Base-by-base conservation (phyloP, 2,329 filamentous ascomycete genomes). In the Pseudogymnoascus sp. region DNA sequence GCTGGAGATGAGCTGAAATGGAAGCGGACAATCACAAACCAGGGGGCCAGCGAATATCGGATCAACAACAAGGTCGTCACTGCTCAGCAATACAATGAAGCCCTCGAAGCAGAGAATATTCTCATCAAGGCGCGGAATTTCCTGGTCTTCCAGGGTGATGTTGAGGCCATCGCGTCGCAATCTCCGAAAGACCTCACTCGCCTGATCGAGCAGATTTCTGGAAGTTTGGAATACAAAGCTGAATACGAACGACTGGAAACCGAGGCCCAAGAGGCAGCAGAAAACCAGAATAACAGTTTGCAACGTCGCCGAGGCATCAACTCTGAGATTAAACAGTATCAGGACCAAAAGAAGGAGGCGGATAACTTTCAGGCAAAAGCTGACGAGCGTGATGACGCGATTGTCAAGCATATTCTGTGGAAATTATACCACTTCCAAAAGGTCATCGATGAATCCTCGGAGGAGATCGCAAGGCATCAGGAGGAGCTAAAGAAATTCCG, bases 41-140 rank as follows among this genome's bases (percentile, higher is more conserved):
- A 87, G 66, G 95, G 95, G 56, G 87, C 88, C 28, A 97, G 93
- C 79, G 93, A 98, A 76, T 99, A 98, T 76, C 89, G 93, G 65
- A 96, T 99, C 81, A 98, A 99, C 78, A 92, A 96, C 69, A 89
- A 89, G 60, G 81, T 89, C 38, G 95, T 99, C 59, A 91, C 87
- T 2, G 92, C 93, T 2, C 90, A 91, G 71, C 88, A 95, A 73
- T 99, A 99, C 80, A 98, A 98, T 74, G 89, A 93, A 64, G 88
- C 91, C 2, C 82, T 99, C 12, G 95, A 99, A 75, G 81, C 86
- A 19, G 93, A 99, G 75, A 97, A 97, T 71, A 99, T 99, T 68
- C 79, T 99, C 65, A 98, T 99, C 80, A 98, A 96, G 76, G 95
- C 95, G 35, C 86, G 95, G 68, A 99, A 99, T 74, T 99, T 99